A percentile compares a stretch with the other conserved stretches of the same genome.
These are phyloP conservation scores for Cyclotella cryptica DNA, from an alignment of 108 stramenopile species.

Conservation along the genomic window DNA sequence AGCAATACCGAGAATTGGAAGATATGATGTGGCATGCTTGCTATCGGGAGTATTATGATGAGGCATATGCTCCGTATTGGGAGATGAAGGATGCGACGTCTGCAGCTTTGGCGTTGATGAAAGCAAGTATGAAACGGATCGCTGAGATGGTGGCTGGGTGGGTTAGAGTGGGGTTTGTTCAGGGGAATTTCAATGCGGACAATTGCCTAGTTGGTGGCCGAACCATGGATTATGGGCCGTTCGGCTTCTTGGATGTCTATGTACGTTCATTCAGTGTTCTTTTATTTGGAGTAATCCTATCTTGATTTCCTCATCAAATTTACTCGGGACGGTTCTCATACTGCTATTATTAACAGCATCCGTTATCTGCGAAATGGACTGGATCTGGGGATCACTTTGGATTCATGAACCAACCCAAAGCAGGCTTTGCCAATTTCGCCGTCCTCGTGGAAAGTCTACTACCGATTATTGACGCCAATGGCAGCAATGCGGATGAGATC, in stretches of 20 bases:
- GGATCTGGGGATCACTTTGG: constrained; percentile 87
- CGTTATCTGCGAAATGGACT: constrained; percentile 90
- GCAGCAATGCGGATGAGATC: constrained; percentile 44
- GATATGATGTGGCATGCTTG: constrained; percentile 85
- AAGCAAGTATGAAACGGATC: constrained; percentile 59
- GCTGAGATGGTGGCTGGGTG: constrained; percentile 83
- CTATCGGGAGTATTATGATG: constrained; percentile 72
- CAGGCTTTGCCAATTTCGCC: constrained; percentile 84
- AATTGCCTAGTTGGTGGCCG: constrained; percentile 70
- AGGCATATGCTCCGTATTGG: constrained; percentile 67
- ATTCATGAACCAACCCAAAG: constrained; percentile 88
- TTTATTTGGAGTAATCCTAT: no score
- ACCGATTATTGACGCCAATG: constrained; percentile 75
- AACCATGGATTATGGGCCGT: constrained; percentile 97
- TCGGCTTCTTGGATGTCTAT: constrained; percentile 92
- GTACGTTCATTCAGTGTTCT: constrained; percentile 10
- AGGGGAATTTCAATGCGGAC: constrained; percentile 97
- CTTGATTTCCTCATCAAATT: no score
- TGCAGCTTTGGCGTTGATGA: constrained; percentile 66
- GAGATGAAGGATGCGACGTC: constrained; percentile 57
- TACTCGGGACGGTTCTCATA: neutral
- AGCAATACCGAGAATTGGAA: constrained; percentile 75
- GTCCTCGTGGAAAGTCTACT: constrained; percentile 76
- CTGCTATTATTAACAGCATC: constrained; percentile 35
- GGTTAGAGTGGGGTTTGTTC: constrained; percentile 94